Conservation (phyloP, 78 protist genomes). For the Reticulomyxa filosa region DNA sequence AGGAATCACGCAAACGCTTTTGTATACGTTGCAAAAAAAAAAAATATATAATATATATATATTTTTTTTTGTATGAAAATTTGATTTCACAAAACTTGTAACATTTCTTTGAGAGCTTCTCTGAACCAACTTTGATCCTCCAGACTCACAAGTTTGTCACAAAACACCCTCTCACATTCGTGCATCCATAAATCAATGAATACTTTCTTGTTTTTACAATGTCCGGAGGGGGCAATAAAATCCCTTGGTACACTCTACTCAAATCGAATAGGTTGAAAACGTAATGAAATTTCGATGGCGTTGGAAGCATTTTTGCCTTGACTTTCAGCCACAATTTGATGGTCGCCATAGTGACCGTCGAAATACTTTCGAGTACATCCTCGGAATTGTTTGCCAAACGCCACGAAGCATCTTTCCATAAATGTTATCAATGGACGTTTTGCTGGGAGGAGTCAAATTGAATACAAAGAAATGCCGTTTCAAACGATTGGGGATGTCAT, state of each 20-base stretch:
- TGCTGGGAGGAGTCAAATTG: conserved; percentile 50
- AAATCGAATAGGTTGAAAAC: conserved; percentile 72
- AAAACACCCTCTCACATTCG: conserved; percentile 54
- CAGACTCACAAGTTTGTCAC: conserved; percentile 37
- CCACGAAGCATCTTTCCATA: conserved; percentile 30
- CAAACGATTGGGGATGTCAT: conserved; percentile 61
- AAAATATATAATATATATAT: too few species aligned
- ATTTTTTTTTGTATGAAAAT: background rate
- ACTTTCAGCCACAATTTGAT: conserved; percentile 30
- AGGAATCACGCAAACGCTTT: too few species aligned
- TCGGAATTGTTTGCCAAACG: conserved; percentile 12
- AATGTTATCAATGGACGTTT: conserved; percentile 31
- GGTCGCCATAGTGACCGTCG: conserved; percentile 28
- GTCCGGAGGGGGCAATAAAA: conserved; percentile 12
- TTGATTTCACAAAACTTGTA: background rate
- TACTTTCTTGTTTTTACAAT: background rate
- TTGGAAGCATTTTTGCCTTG: conserved; percentile 47
- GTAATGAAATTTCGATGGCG: conserved; percentile 70
- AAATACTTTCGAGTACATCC: background rate
- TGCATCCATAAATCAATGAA: conserved; percentile 49
- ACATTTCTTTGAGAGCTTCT: background rate
- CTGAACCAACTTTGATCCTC: conserved; percentile 22
- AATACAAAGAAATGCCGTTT: conserved; percentile 49
- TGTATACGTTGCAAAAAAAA: too few species aligned
- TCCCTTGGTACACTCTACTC: conserved; percentile 40